Base-by-base conservation (phyloP, 1,139 yeast genomes). In the Yamadazyma taylorii region DNA sequence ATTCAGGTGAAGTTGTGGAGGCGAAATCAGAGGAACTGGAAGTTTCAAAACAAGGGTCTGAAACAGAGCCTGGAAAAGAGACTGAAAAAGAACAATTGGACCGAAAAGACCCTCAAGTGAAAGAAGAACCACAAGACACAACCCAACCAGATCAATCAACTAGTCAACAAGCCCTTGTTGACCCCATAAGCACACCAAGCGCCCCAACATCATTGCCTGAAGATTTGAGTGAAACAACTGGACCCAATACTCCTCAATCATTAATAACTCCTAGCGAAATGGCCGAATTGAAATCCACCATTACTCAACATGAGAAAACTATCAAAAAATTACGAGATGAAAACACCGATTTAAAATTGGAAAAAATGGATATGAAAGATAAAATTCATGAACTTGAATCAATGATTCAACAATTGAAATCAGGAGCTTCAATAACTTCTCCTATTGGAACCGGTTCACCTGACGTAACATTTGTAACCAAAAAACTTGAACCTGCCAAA, bases 351-450 rank as follows among this genome's bases (percentile, higher is more conserved):
- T 59, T 71, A 42, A 69, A 69, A 43, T 58, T 70, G 24, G 46
- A 49, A 11, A 69, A 69, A 42, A 67, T 78, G 71, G 84, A 78
- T 35, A 67, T 77, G 36, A 53, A 59, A 14, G 69, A 65, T 32
- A 55, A 59, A 29, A 60, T 69, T 8, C 17, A 40, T 2, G 64
- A 61, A 12, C 52, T 68, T 17, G 56, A 63, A 39, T 33, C 41
- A 10, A 50, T 51, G 27, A 42, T 63, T 10, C 46, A 51, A n/a
- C 38, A 41, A 13, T 43, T 58, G 35, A 34, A 36, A n/a, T n/a
- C 42, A 9, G 39, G 43, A 8, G 12, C 17, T 16, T 24, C 40
- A 17, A 27, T 32, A 10, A 13, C 28, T 12, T 36, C 38, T 3
- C 39, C 37, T 13, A 38, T n/a, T 11, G 23, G 37, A 11, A 8